A percentile compares a stretch with the other conserved stretches of the same genome.
These are phyloP conservation scores for Mucor mucedo DNA, from an alignment of 371 early-diverging fungal genomes.

Conservation along the genomic window DNA sequence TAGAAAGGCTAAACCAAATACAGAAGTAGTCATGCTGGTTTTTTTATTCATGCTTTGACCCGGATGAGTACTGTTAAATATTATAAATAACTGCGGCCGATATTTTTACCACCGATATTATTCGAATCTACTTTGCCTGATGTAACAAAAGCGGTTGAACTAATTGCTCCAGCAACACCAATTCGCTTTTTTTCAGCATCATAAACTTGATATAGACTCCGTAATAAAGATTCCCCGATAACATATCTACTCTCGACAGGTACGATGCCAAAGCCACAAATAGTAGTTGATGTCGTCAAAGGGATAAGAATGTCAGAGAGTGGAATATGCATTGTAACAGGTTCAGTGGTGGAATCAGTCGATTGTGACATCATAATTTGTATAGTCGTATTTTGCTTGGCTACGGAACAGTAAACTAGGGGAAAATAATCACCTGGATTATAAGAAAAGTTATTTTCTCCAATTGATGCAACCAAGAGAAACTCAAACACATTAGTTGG, in stretches of 20 bases:
- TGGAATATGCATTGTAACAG: constrained; percentile 36
- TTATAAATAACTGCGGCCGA: neutral
- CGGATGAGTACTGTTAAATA: neutral
- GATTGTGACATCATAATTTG: constrained; percentile 37
- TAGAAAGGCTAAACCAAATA: neutral
- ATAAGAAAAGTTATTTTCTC: constrained; percentile 26
- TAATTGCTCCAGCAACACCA: constrained; percentile 30
- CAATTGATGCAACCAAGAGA: constrained; percentile 29
- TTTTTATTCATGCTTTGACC: neutral
- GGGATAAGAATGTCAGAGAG: constrained; percentile 42
- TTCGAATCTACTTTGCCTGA: neutral
- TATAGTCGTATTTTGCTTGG: constrained; percentile 25
- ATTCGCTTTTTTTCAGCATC: constrained; percentile 26
- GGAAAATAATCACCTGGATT: constrained; percentile 33
- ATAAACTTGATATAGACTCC: constrained; percentile 27
- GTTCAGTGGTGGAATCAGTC: constrained; percentile 1
- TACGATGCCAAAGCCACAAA: constrained; percentile 48
- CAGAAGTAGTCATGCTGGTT: no score
- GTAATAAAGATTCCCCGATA: constrained; percentile 22
- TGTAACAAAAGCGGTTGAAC: constrained; percentile 3
- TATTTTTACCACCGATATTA: neutral
- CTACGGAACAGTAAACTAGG: constrained; percentile 32
- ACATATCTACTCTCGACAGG: constrained; percentile 6
- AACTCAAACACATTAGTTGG: constrained; percentile 30
- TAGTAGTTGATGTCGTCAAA: constrained; percentile 31